phyloP scores from a whole-genome alignment of 305 asterid species.

The Fraxinus paxiana region DNA sequence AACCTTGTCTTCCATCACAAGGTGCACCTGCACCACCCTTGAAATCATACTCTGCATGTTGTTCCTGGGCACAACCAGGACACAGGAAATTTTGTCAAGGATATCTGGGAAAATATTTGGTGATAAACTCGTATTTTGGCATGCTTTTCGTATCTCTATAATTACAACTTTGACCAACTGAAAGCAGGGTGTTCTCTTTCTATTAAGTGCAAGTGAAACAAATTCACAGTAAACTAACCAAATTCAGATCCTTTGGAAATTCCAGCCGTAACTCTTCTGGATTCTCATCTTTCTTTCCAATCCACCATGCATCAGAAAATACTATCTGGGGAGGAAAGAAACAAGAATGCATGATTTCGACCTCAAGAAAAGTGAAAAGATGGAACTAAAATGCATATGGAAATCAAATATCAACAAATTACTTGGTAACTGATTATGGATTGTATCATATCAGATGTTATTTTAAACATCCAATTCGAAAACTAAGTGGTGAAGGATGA shows the following conservation, averaged over 20 bases:
- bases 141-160: neutral
- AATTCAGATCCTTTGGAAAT: conserved; percentile 63
- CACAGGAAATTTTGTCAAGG: conserved; percentile 18
- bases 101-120: conserved; percentile 16
- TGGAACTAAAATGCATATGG: neutral
- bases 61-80: conserved; percentile 41
- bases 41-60: conserved; percentile 53
- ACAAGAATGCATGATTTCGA: conserved; percentile 11
- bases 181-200: conserved; percentile 18
- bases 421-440: conserved; percentile 10
- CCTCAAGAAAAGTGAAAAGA: conserved; percentile 15
- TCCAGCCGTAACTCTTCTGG: conserved; percentile 70
- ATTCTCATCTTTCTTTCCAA: conserved; percentile 78
- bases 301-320: conserved; percentile 95
- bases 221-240: conserved; percentile 40
- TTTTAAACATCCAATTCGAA: neutral
- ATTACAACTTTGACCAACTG: neutral
- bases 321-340: conserved; percentile 53
- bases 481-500: neutral
- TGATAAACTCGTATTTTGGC: neutral
- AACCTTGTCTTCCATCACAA: conserved; percentile 28
- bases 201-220: conserved; percentile 15
- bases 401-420: neutral
- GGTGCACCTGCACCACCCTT: conserved; percentile 76
- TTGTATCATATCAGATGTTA: conserved; percentile 1